These are phyloP conservation scores for Arthroderma uncinatum DNA, from an alignment of 2,329 filamentous ascomycete species.

Conservation along the genomic window DNA sequence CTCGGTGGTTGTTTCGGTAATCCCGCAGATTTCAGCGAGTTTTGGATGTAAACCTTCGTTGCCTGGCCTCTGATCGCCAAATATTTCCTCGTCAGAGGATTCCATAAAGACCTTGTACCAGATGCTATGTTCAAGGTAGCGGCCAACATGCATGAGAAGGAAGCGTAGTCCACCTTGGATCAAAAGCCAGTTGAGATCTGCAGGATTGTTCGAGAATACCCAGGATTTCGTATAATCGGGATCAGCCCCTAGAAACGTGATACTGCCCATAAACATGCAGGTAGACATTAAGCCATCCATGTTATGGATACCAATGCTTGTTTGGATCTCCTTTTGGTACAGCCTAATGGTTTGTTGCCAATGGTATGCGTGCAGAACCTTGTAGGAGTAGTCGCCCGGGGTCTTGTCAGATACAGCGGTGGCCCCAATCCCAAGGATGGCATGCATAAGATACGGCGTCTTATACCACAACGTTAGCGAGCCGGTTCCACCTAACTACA, in stretches of 20 bases:
- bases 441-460: constrained; percentile 31
- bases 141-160: constrained; percentile 20
- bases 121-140: constrained; percentile 25
- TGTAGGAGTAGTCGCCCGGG: constrained; percentile 20
- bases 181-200: constrained; percentile 27
- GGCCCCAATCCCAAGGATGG: constrained; percentile 24
- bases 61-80: constrained; percentile 22
- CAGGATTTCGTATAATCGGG: constrained; percentile 26
- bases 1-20: constrained; percentile 22
- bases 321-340: constrained; percentile 25
- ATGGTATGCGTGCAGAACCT: constrained; percentile 26
- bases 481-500: background rate
- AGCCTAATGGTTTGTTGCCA: constrained; percentile 29
- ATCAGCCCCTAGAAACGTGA: constrained; percentile 25
- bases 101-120: constrained; percentile 26
- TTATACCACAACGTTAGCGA: constrained; percentile 9
- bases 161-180: constrained; percentile 27
- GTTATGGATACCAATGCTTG: constrained; percentile 21
- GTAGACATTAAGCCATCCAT: constrained; percentile 31
- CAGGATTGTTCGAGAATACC: constrained; percentile 25
- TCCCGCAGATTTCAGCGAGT: constrained; percentile 27
- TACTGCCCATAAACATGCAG: constrained; percentile 28
- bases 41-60: constrained; percentile 21
- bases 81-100: constrained; percentile 18
- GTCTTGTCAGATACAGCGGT: constrained; percentile 23